Percentiles rank a stretch among this genome's conserved stretches.
Conservation (phyloP, 352 stramenopile species). For the Pythium coloratum region DNA sequence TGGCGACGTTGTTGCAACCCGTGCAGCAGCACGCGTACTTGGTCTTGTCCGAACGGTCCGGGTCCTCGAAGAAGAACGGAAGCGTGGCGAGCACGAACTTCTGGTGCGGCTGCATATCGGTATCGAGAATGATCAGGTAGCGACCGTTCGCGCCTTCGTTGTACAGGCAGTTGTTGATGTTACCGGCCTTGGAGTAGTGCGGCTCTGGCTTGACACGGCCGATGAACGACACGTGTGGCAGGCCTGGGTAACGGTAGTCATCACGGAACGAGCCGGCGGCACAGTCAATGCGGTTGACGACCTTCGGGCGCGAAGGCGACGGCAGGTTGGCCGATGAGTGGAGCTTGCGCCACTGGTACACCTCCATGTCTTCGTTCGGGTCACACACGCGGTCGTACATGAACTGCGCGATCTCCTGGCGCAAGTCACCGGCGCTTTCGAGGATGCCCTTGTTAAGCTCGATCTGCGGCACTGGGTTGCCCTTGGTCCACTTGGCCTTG, state of each 20-base stretch:
- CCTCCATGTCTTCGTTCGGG: conserved; percentile 81
- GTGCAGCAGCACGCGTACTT: conserved; percentile 47
- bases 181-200: conserved; percentile 87
- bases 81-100: conserved; percentile 78
- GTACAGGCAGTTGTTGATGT: conserved; percentile 89
- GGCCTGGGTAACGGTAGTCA: conserved; percentile 77
- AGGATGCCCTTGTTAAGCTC: conserved; percentile 51
- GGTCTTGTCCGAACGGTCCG: conserved; percentile 69
- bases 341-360: conserved; percentile 84
- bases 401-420: conserved; percentile 81
- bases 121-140: conserved; percentile 83
- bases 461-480: conserved; percentile 37
- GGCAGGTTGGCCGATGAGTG: conserved; percentile 82
- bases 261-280: conserved; percentile 80
- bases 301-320: conserved; percentile 56
- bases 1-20: conserved; percentile 43
- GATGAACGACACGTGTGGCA: conserved; percentile 77
- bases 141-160: conserved; percentile 80
- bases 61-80: conserved; percentile 82
- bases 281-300: conserved; percentile 72
- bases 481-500: conserved; percentile 48
- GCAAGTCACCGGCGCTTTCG: conserved; percentile 76
- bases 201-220: conserved; percentile 76
- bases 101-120: conserved; percentile 79
- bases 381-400: conserved; percentile 86